phyloP scores from a whole-genome alignment of 1,284 basidiomycete species.

The Marasmius sp. region DNA sequence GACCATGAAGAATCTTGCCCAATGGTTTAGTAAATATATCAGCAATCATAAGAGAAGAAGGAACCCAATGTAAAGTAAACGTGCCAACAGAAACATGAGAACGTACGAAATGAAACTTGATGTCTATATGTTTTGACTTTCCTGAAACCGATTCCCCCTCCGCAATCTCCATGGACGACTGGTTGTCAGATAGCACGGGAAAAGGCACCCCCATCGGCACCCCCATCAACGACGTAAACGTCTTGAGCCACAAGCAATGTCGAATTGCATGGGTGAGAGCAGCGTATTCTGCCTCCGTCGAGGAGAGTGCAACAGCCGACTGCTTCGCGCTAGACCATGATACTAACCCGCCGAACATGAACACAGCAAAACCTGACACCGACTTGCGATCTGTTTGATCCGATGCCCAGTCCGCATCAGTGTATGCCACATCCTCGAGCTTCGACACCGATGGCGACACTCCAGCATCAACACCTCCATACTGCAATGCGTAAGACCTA shows the following conservation, averaged over 20 bases:
- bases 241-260: slow-evolving; percentile 9
- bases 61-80: too few species aligned
- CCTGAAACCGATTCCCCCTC: slow-evolving; percentile 4
- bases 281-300: slow-evolving; percentile 8
- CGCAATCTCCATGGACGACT: slow-evolving; percentile 7
- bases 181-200: slow-evolving; percentile 16
- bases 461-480: too few species aligned
- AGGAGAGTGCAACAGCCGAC: slow-evolving; percentile 12
- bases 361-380: slow-evolving; percentile 17
- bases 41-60: too few species aligned
- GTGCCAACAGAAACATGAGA: too few species aligned
- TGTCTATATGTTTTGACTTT: slow-evolving; percentile 15
- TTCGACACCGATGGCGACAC: not conserved
- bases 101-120: slow-evolving; percentile 12
- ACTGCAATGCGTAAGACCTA: too few species aligned
- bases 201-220: slow-evolving; percentile 10
- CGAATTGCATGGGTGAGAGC: not conserved
- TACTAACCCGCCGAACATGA: slow-evolving; percentile 6
- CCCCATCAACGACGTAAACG: slow-evolving; percentile 1
- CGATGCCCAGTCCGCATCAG: slow-evolving; percentile 18
- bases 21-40: too few species aligned
- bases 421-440: not conserved
- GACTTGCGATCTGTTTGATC: slow-evolving; percentile 5
- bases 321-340: slow-evolving; percentile 17
- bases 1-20: too few species aligned